phyloP scores from a whole-genome alignment of 495 filamentous ascomycete species.

The Daldinia decipiens region DNA sequence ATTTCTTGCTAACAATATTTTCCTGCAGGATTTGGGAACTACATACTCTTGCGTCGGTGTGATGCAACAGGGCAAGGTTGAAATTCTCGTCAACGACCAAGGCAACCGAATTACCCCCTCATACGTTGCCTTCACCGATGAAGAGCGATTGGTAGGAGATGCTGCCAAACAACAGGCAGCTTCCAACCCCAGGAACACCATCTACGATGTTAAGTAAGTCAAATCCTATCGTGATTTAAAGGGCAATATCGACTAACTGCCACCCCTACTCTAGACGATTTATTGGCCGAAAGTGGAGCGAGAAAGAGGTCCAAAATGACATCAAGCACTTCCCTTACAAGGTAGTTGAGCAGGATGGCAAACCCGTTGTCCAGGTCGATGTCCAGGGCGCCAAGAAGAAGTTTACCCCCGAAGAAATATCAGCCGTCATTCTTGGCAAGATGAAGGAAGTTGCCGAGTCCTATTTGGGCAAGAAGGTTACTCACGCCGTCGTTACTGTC shows the following conservation, averaged over 20 bases:
- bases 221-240: background rate
- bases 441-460: conserved; percentile 98
- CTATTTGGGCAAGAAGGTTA: conserved; percentile 94
- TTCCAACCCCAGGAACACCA: conserved; percentile 85
- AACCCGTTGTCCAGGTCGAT: conserved; percentile 81
- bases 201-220: conserved; percentile 94
- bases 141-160: conserved; percentile 96
- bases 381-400: conserved; percentile 77
- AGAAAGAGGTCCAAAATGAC: conserved; percentile 86
- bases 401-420: conserved; percentile 88
- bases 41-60: conserved; percentile 99
- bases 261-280: conserved; percentile 68
- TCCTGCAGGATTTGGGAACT: conserved; percentile 82
- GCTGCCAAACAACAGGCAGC: conserved; percentile 99
- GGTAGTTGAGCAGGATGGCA: conserved; percentile 81
- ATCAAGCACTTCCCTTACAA: conserved; percentile 93
- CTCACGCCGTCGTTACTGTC: conserved; percentile 96
- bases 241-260: conserved; percentile 40
- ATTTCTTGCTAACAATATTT: conserved; percentile 22
- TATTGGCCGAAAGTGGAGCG: conserved; percentile 88
- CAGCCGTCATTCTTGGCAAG: conserved; percentile 87
- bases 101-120: conserved; percentile 99
- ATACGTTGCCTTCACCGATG: conserved; percentile 98
- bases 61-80: conserved; percentile 98
- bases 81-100: conserved; percentile 96